Conservation (phyloP, 805 yeast genomes). For the Cyberlindnera mississippiensis region DNA sequence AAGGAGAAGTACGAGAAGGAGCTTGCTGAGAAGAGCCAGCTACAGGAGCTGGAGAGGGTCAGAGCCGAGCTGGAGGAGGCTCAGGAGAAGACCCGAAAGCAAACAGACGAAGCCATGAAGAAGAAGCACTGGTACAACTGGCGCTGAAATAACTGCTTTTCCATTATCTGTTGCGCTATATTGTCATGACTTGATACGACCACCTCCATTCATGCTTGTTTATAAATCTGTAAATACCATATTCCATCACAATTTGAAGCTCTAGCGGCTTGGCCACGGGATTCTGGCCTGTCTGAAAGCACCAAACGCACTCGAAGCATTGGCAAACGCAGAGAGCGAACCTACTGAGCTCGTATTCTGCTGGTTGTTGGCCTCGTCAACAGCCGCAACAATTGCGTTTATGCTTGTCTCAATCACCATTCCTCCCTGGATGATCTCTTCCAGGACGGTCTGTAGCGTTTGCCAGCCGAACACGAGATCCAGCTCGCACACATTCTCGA, state of each 20-base stretch:
- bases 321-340: constrained; percentile 25
- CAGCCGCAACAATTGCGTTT: constrained; percentile 72
- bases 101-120: constrained; percentile 31
- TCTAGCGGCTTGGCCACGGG: constrained; percentile 24
- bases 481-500: constrained; percentile 89
- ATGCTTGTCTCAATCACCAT: constrained; percentile 95
- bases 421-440: constrained; percentile 94
- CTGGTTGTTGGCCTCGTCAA: constrained; percentile 54
- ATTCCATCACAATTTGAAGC: neutral
- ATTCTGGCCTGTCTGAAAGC: constrained; percentile 28
- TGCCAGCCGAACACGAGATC: constrained; percentile 99
- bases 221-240: neutral
- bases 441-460: constrained; percentile 83
- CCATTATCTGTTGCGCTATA: neutral
- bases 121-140: constrained; percentile 33
- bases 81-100: constrained; percentile 24
- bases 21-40: constrained; percentile 39
- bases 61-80: constrained; percentile 37
- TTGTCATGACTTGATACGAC: neutral
- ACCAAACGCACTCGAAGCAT: constrained; percentile 27
- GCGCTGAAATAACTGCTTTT: constrained; percentile 15
- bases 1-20: constrained; percentile 46
- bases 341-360: constrained; percentile 5
- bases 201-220: neutral
- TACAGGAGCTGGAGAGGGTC: constrained; percentile 39